Evolutionary conservation across 352 stramenopile genomes (phyloP).

Genomic region (Saprolegnia diclina): DNA sequence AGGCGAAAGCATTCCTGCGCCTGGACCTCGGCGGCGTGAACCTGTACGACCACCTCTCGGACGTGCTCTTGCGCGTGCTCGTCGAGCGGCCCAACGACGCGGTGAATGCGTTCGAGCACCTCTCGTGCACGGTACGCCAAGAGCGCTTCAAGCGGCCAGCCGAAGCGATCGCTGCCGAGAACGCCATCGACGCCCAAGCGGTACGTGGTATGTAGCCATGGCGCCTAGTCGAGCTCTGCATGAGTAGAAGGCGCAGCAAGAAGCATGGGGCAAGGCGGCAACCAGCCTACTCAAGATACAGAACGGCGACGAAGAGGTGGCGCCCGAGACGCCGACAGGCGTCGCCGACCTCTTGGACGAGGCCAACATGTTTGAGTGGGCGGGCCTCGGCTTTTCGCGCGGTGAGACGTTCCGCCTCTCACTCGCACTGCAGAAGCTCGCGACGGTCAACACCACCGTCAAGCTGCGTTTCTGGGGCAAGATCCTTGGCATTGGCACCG

Average conservation of each 20-base stretch:
- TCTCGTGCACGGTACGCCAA: constrained; percentile 81
- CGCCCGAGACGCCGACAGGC: constrained; percentile 36
- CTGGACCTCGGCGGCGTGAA: constrained; percentile 66
- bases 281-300: constrained; percentile 60
- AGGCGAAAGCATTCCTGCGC: constrained; percentile 86
- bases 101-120: constrained; percentile 78
- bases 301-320: constrained; percentile 43
- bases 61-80: constrained; percentile 82
- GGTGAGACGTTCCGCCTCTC: constrained; percentile 69
- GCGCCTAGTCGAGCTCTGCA: not conserved
- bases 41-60: constrained; percentile 80
- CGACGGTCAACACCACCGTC: constrained; percentile 45
- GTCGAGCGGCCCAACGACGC: constrained; percentile 82
- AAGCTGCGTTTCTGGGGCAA: constrained; percentile 87
- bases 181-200: constrained; percentile 42
- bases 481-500: constrained; percentile 54
- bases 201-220: constrained; percentile 32
- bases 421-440: constrained; percentile 53
- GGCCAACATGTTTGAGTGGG: constrained; percentile 80
- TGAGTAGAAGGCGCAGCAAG: constrained; percentile 46
- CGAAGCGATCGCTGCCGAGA: constrained; percentile 32
- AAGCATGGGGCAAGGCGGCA: constrained; percentile 57
- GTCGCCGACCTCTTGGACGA: constrained; percentile 68
- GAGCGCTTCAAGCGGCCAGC: constrained; percentile 42
- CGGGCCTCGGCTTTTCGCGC: constrained; percentile 62